Conservation (phyloP, 768 basidiomycete genomes). For the Lentinula lateritia region DNA sequence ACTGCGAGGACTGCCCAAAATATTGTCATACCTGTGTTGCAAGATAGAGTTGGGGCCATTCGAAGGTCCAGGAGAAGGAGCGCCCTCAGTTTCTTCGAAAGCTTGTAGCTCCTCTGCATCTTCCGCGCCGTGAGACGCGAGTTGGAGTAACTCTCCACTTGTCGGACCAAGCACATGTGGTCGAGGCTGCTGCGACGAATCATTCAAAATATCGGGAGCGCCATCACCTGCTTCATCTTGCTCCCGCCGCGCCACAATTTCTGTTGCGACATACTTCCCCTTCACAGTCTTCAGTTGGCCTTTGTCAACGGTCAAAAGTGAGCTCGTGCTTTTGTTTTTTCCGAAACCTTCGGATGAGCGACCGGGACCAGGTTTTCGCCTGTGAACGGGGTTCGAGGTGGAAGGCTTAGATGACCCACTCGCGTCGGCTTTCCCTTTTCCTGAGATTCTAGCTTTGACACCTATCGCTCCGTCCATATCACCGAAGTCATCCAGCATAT, state of each 20-base stretch:
- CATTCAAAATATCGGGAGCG: constrained; percentile 11
- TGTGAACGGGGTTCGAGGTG: constrained; percentile 12
- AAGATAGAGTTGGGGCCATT: constrained; percentile 9
- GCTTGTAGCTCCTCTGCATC: constrained; percentile 42
- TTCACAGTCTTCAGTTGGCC: constrained; percentile 47
- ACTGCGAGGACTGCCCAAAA: not conserved
- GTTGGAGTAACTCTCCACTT: constrained; percentile 39
- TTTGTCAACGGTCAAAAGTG: constrained; percentile 49
- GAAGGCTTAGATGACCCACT: not conserved
- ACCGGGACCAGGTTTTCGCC: constrained; percentile 42
- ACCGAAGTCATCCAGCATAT: constrained; percentile 39
- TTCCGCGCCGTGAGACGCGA: constrained; percentile 40
- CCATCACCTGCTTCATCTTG: not conserved
- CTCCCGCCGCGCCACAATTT: not conserved
- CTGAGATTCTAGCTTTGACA: constrained; percentile 39
- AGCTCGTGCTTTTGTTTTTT: constrained; percentile 35
- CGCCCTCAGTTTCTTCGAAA: constrained; percentile 43
- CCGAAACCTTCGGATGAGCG: constrained; percentile 40
- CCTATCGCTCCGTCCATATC: constrained; percentile 35
- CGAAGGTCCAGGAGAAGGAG: not conserved
- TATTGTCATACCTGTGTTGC: constrained; percentile 19
- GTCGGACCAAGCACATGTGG: constrained; percentile 22
- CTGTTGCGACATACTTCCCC: constrained; percentile 28
- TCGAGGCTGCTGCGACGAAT: constrained; percentile 8
- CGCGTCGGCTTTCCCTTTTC: not conserved